phyloP scores from a whole-genome alignment of 148 eudicot genomes.

The Camellia granthamiana region DNA sequence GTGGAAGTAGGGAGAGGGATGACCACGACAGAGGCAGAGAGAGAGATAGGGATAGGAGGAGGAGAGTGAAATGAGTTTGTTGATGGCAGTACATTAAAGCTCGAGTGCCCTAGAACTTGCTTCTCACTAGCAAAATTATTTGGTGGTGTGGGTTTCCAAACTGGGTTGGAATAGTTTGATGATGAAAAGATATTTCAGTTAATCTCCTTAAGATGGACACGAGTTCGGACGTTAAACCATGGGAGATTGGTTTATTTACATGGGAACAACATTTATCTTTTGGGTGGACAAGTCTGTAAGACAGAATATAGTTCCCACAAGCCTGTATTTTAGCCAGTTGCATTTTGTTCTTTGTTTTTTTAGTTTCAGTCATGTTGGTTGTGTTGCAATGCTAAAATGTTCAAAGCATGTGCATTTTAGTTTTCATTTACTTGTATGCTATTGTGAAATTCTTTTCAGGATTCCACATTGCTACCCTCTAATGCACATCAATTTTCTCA shows the following conservation, averaged over 20 bases:
- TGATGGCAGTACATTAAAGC: background rate
- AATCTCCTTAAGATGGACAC: background rate
- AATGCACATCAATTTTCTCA: too few relatives aligned
- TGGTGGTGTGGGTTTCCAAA: background rate
- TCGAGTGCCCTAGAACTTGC: background rate
- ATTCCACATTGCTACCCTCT: background rate
- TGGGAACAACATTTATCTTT: background rate
- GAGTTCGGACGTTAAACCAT: background rate
- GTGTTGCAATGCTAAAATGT: background rate
- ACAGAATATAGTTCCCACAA: background rate
- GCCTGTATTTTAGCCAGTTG: background rate
- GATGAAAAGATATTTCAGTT: background rate
- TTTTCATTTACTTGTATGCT: background rate
- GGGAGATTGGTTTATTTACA: background rate
- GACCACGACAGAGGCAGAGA: conserved; percentile 48
- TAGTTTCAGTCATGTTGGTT: background rate
- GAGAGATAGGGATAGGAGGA: conserved; percentile 61
- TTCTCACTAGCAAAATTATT: background rate
- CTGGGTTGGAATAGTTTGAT: background rate
- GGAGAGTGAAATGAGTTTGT: conserved; percentile 43
- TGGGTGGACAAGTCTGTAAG: background rate
- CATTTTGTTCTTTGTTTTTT: background rate
- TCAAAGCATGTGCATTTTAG: background rate
- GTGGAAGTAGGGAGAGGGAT: conserved; percentile 52
- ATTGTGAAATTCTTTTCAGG: background rate